Evolutionary conservation across 306 rosid species (phyloP), one percentile per base, ranked within the genome.

Genomic region (Ormosia semicastrata): DNA sequence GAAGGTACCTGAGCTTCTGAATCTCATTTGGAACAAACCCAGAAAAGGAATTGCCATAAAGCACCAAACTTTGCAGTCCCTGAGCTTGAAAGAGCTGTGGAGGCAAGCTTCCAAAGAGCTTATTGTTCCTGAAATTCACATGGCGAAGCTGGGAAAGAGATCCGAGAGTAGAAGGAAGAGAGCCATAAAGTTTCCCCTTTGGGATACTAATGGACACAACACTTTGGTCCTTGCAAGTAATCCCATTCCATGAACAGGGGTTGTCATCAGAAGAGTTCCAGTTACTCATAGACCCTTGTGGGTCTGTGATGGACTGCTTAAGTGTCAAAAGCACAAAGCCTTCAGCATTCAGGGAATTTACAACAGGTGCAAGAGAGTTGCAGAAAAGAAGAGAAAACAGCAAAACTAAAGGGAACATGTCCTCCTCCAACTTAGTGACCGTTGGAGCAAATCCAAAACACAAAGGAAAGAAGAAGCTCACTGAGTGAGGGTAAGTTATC

Each of bases 171-270:
- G 99, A 84, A 76, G 94, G 94, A 75, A 95, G 93, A 87, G 87
- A 82, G 52, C 99, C 99, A 15, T 50, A 58, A 57, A 95, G 99
- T 78, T 89, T 91, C 89, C 86, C 79, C 81, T 86, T 92, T 8
- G 99, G 99, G 83, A 95, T 89, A 59, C 98, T 90, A 33, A 95
- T 80, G 73, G 98, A 85, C n/a, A 95, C 85, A 50, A 95, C 98
- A 43, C 78, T 85, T 11, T 85, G 91, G 73, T 89, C 94, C 80
- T 89, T 89, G 97, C 99, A 95, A 69, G 94, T 89, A 73, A 95
- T 59, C 5, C 99, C 99, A 74, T 89, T 93, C 99, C 99, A 95
- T 41, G 91, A 65, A 90, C 99, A 95, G 1, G 99, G 98, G 83
- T 62, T 91, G 40, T 77, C 83, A 81, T 93, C 90, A 41, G 97